These are phyloP conservation scores for Lagenidium giganteum DNA, from an alignment of 352 stramenopile species.

Conservation along the genomic window DNA sequence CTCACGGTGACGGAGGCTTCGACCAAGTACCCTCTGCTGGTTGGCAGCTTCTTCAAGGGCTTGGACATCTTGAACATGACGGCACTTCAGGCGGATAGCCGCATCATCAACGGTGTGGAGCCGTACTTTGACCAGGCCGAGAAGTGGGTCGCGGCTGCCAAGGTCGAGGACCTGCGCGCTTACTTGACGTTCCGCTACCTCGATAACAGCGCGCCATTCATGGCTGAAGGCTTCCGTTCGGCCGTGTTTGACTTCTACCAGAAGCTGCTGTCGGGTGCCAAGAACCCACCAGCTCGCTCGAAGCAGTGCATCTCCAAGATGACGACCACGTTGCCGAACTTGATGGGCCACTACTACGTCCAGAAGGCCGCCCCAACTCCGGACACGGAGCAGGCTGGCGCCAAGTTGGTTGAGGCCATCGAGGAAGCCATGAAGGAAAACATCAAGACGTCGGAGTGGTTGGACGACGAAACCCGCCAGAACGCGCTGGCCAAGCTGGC, in stretches of 20 bases:
- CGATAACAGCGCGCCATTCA: constrained; percentile 22
- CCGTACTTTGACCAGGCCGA: constrained; percentile 47
- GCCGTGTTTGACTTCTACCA: constrained; percentile 87
- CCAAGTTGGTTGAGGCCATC: constrained; percentile 78
- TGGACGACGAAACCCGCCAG: constrained; percentile 75
- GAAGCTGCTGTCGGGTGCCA: constrained; percentile 48
- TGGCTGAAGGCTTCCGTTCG: constrained; percentile 62
- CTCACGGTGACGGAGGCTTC: constrained; percentile 52
- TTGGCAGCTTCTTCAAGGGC: constrained; percentile 34
- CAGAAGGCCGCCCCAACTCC: constrained; percentile 68
- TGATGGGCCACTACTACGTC: constrained; percentile 78
- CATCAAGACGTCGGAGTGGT: constrained; percentile 86
- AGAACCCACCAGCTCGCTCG: constrained; percentile 42
- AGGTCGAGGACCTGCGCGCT: constrained; percentile 34
- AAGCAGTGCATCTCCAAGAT: constrained; percentile 51
- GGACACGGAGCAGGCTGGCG: constrained; percentile 50
- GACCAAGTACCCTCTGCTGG: constrained; percentile 30
- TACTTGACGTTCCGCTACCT: constrained; percentile 44
- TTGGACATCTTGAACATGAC: constrained; percentile 29
- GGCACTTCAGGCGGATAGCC: constrained; percentile 16
- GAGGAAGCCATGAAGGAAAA: constrained; percentile 68
- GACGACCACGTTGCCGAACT: constrained; percentile 26
- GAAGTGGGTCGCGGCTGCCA: constrained; percentile 18
- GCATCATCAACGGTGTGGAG: constrained; percentile 34
- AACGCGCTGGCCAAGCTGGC: constrained; percentile 81